Base-by-base conservation (phyloP, 148 eudicot species). In the Nepenthes mirabilis region DNA sequence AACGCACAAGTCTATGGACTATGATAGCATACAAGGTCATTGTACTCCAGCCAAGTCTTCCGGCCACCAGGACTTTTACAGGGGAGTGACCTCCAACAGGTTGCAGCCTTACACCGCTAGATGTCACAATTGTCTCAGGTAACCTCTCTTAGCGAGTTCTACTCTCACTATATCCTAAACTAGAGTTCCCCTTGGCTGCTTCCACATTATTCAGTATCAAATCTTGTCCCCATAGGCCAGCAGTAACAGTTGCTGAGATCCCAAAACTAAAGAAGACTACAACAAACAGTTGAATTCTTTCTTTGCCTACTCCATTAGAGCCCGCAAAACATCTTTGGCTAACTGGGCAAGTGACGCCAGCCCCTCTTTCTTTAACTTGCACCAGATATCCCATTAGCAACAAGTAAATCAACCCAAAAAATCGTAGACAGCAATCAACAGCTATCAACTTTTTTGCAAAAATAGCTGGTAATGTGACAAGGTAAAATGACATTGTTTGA, bases 61-160 rank as follows among this genome's bases (percentile, higher is more conserved):
- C 23, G 23, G 23, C 23, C 23, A 23, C 23, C 23, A 23, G 23
- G 23, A 23, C 23, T 23, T 23, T 0, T 0, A 23, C 23, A 23
- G 23, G 23, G 23, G 23, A 23, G 23, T 23, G 23, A 83, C 88
- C 97, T 56, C 97, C 86, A 47, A 96, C 82, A 33, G 97, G 97
- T 64, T 91, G 97, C 64, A 91, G 67, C 57, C 97, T 83, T 47
- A 91, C 95, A 51, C 97, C 96, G 52, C 97, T 90, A 74, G 96
- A 76, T 49, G 97, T 87, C 59, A 88, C 97, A 76, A 91, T 85
- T 8, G 96, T 88, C 80, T 88, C 97, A 60, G 88, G 61, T 56
- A 91, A 72, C 77, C 91, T 88, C 79, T 85, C 93, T 65, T 91
- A 96, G 3, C 80, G 84, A 47, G 83, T 81, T 83, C 88, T 91